phyloP scores from a whole-genome alignment of 106 monocot genomes.

The Allium cepa region DNA sequence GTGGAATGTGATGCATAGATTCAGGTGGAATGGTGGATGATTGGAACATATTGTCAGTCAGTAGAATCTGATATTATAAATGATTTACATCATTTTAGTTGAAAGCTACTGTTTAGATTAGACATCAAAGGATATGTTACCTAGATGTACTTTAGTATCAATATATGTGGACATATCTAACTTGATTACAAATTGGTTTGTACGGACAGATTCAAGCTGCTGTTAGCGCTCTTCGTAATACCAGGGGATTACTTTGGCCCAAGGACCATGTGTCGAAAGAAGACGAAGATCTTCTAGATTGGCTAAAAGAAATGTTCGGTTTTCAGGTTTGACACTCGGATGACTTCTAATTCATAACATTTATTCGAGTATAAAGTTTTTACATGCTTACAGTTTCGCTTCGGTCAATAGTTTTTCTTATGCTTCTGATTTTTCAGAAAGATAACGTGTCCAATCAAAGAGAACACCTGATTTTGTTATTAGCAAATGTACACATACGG shows the following conservation, averaged over 20 bases:
- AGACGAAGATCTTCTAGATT: constrained; percentile 76
- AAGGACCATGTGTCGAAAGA: constrained; percentile 55
- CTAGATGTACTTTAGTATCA: background rate
- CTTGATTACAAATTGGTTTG: constrained; percentile 3
- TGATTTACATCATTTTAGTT: too few species aligned
- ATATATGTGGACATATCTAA: background rate
- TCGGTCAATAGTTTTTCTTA: background rate
- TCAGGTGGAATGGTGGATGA: too few species aligned
- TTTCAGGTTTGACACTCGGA: constrained; percentile 41
- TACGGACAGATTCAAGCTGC: constrained; percentile 78
- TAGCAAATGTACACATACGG: constrained; percentile 96
- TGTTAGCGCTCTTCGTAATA: constrained; percentile 78
- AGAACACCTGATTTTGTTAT: constrained; percentile 86
- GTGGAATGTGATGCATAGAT: too few species aligned
- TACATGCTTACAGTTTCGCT: too few species aligned
- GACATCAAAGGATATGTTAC: background rate
- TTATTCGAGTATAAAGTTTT: too few species aligned
- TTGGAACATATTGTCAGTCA: too few species aligned
- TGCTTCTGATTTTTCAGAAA: constrained; percentile 44
- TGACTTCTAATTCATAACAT: too few species aligned
- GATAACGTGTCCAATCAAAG: constrained; percentile 97
- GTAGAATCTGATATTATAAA: too few species aligned
- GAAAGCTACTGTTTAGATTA: background rate
- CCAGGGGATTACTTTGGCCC: constrained; percentile 82
- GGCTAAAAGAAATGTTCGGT: constrained; percentile 89